Conservation (phyloP, 2,329 filamentous ascomycete genomes). For the Hortaea werneckii region DNA sequence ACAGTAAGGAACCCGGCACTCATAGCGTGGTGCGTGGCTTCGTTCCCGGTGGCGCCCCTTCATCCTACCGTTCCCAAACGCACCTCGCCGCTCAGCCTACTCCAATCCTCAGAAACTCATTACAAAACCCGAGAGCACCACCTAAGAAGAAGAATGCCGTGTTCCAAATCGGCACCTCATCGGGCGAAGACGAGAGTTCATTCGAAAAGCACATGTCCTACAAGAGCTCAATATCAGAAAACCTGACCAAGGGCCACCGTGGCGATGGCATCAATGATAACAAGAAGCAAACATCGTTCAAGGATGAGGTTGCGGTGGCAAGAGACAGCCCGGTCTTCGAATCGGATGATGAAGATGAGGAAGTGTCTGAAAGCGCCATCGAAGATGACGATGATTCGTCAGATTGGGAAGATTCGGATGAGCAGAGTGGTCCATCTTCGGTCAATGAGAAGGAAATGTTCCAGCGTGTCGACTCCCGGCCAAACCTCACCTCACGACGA, state of each 20-base stretch:
- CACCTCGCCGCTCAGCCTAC: conserved; percentile 45
- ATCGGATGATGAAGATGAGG: conserved; percentile 46
- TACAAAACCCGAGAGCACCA: conserved; percentile 22
- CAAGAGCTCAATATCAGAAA: conserved; percentile 46
- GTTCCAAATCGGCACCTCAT: conserved; percentile 67
- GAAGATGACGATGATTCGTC: conserved; percentile 44
- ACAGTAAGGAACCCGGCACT: conserved; percentile 67
- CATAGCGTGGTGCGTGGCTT: conserved; percentile 78
- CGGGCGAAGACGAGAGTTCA: conserved; percentile 75
- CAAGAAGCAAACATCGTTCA: conserved; percentile 77
- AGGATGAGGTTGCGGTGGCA: conserved; percentile 59
- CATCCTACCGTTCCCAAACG: conserved; percentile 54
- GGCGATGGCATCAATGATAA: conserved; percentile 28
- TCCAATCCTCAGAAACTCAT: conserved; percentile 48
- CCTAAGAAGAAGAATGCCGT: conserved; percentile 58
- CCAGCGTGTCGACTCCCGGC: conserved; percentile 79
- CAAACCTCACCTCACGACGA: conserved; percentile 72
- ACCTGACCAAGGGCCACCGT: conserved; percentile 30
- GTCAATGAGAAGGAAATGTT: conserved; percentile 66
- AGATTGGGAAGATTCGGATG: conserved; percentile 51
- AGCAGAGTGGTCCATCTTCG: conserved; percentile 74
- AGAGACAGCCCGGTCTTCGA: conserved; percentile 51
- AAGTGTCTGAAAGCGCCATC: conserved; percentile 74
- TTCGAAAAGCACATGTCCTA: conserved; percentile 50
- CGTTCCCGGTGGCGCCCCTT: conserved; percentile 63